A percentile compares a stretch with the other conserved stretches of the same genome.
Conservation (phyloP, 768 basidiomycete species). For the Hygrophorus pudorinus region DNA sequence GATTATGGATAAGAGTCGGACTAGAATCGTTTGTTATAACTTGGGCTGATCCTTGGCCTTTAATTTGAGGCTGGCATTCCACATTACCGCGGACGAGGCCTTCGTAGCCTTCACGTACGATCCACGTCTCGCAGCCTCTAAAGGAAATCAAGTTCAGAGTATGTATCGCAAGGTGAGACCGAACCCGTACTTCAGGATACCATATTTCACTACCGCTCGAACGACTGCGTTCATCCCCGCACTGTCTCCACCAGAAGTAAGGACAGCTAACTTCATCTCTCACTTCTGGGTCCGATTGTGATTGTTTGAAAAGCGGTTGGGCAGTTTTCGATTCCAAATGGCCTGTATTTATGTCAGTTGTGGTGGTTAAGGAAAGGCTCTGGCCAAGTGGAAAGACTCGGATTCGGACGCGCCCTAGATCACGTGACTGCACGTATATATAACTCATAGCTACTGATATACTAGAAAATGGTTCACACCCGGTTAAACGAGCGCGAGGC, state of each 20-base stretch:
- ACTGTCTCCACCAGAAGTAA: constrained; percentile 95
- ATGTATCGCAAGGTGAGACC: not conserved
- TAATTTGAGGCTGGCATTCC: constrained; percentile 9
- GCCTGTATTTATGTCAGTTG: too few relatives aligned
- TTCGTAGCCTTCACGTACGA: constrained; percentile 97
- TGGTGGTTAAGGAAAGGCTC: too few relatives aligned
- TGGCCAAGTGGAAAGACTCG: constrained; percentile 6
- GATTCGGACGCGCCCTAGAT: not conserved
- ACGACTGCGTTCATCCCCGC: constrained; percentile 98
- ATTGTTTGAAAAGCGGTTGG: too few relatives aligned
- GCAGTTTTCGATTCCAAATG: too few relatives aligned
- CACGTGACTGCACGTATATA: not conserved
- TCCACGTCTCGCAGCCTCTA: constrained; percentile 93
- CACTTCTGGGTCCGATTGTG: not conserved
- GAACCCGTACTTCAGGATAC: constrained; percentile 68
- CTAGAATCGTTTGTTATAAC: constrained; percentile 18
- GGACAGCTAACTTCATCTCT: constrained; percentile 81
- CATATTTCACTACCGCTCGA: constrained; percentile 85
- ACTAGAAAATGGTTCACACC: constrained; percentile 66
- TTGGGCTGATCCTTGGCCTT: constrained; percentile 14
- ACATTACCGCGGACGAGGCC: constrained; percentile 92
- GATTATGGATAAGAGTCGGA: constrained; percentile 49
- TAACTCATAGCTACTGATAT: not conserved
- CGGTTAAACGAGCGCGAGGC: constrained; percentile 58
- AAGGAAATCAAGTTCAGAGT: constrained; percentile 3